Base-by-base conservation (phyloP, 164 flowering plant genomes). In the Nelumbo lutea region DNA sequence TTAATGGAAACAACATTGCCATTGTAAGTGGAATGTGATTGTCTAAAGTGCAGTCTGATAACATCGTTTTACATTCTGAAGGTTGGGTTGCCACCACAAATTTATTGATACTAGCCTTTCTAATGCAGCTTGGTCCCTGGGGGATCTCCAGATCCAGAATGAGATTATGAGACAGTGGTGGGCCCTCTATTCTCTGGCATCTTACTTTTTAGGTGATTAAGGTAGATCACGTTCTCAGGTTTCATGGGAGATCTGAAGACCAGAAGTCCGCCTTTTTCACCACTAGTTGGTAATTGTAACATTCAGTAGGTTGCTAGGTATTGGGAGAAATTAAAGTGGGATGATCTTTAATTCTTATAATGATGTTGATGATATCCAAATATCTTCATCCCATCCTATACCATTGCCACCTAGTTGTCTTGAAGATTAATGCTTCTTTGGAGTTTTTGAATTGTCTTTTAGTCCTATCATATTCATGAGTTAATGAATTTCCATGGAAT, bases 1-100 rank as follows among this genome's bases (percentile, higher is more conserved):
- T 94, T 38, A 91, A 94, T 68, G 98, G 98, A 57, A 94, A 94
- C 87, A 91, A 94, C 75, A 94, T 94, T 52, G 98, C 98, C 47
- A 94, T 94, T 79, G 98, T 94, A 83, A 91, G 97, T 82, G 2
- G 59, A 40, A 2, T 39, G 41, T 45, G 59, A 3, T 41, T 4
- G 4, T 43, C 44, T 71, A 42, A 2, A 5, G 14, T 44, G 6
- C 38, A 9, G 3, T 8, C 38, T 38, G 1, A 41, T 66, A 6
- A 10, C 27, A 61, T 13, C 2, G 43, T 38, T 27, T 4, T 5
- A 27, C 27, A 27, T 27, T 27, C 27, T 27, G 27, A 27, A 27
- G 27, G 27, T 27, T 27, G 27, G 27, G 27, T 27, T 40, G n/a
- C 38, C 11, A n/a, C 63, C 8, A 11, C 41, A 50, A 13, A 2